These are phyloP conservation scores for Paramecium octaurelia DNA, from an alignment of 73 alveolate species.

Conservation along the genomic window DNA sequence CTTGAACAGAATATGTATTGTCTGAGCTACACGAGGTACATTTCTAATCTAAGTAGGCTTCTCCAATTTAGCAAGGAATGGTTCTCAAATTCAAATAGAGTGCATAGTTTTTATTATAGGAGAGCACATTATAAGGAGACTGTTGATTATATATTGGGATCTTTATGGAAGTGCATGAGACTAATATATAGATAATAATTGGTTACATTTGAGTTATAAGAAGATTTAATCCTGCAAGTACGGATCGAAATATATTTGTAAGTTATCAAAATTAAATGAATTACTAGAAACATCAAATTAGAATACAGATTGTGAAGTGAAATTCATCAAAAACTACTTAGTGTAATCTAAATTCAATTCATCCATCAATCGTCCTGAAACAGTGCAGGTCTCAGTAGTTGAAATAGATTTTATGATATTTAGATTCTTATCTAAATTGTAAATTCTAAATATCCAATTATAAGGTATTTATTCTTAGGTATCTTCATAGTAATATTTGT, in stretches of 20 bases:
- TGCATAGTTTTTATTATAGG: neutral
- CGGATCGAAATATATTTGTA: constrained; percentile 7
- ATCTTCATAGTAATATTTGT: constrained; percentile 1
- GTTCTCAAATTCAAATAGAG: neutral
- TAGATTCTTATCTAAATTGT: neutral
- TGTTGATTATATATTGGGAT: neutral
- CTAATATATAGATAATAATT: neutral
- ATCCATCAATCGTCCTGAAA: neutral
- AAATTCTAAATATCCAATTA: constrained; percentile 31
- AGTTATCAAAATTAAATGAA: neutral
- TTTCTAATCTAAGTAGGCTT: neutral
- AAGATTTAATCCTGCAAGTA: neutral
- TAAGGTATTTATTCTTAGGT: constrained; percentile 10
- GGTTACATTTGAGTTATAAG: neutral
- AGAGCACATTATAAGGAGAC: neutral
- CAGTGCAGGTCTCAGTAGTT: neutral
- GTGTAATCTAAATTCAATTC: neutral
- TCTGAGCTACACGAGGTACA: neutral
- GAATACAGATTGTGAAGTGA: neutral
- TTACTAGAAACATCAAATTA: neutral
- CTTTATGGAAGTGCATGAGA: constrained; percentile 1
- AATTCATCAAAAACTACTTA: neutral
- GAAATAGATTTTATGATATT: neutral
- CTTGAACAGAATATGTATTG: neutral
- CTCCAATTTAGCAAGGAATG: constrained; percentile 14